Evolutionary conservation across 1,284 basidiomycete species (phyloP), one percentile per base, ranked within the genome.

Genomic region (Marasmius fiardii): DNA sequence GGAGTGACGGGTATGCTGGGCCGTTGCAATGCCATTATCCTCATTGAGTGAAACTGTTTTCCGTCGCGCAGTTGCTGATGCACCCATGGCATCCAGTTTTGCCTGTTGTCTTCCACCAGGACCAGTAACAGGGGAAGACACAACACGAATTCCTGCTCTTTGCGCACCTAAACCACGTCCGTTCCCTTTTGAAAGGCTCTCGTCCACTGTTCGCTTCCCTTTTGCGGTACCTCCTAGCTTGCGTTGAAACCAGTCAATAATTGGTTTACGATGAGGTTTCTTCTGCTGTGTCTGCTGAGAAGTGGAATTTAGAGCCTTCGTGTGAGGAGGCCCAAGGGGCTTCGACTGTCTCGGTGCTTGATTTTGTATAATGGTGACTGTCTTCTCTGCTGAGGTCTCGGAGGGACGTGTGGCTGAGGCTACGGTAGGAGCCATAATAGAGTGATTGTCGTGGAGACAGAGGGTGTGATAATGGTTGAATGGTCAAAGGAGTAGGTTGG

Each of bases 231-330:
- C 88, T 21, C 81, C 85, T 16, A 95, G 77, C 70, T 95, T 95
- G 61, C 92, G 85, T 62, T 93, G 88, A 62, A 95, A 86, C 93
- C 93, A 95, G 63, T 92, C 91, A 65, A 95, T 88, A 63, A 95
- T 87, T 2, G 93, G 93, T 68, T 93, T 92, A 67, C 85, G 81
- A 52, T 82, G 77, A 45, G 82, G 67, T 65, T 85, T 86, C 73
- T 87, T 85, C 62, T 77, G 77, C 61, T 71, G 74, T 31, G 62
- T 57, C 20, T 69, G 59, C 58, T 73, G 74, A 39, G 65, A 68
- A 14, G 43, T 24, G 34, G 56, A 26, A 8, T 34, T 34, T 33
- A 41, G 26, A 24, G 55, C 14, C 31, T 49, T 53, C 21, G 53
- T 51, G 8, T 48, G 12, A 43, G 20, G 24, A 37, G 52, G 23